Percentiles rank a stretch among this genome's conserved stretches.
phyloP scores from a whole-genome alignment of 2,329 filamentous ascomycete genomes.

The Neospermospora avenae region DNA sequence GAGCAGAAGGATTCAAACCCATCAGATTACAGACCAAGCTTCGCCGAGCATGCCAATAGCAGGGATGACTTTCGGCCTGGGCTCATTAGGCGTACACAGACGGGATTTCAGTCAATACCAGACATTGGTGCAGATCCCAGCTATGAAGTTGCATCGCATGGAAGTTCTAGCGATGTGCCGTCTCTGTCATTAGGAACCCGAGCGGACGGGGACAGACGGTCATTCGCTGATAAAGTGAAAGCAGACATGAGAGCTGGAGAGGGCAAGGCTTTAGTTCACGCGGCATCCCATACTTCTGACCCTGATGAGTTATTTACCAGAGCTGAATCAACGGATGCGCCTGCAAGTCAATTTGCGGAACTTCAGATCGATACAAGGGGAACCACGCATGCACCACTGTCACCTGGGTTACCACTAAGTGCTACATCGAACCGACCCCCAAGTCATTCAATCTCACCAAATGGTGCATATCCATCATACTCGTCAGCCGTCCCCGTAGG shows the following conservation, averaged over 20 bases:
- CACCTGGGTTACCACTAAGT: slow-evolving; percentile 15
- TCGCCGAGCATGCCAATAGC: slow-evolving; percentile 9
- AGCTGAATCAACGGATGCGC: slow-evolving; percentile 7
- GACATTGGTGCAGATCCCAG: slow-evolving; percentile 1
- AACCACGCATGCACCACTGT: slow-evolving; percentile 24
- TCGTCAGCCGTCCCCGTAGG: neutral
- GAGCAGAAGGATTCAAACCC: slow-evolving; percentile 8
- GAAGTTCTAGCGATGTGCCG: neutral
- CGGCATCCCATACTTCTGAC: slow-evolving; percentile 19
- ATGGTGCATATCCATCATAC: slow-evolving; percentile 1
- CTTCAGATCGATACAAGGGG: slow-evolving; percentile 30
- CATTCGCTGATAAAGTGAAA: slow-evolving; percentile 42
- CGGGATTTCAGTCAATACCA: slow-evolving; percentile 41
- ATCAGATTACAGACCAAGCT: slow-evolving; percentile 8
- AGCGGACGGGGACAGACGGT: slow-evolving; percentile 10
- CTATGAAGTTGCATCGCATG: neutral
- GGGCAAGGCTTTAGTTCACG: slow-evolving; percentile 52
- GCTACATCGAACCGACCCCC: slow-evolving; percentile 7
- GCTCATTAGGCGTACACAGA: slow-evolving; percentile 55
- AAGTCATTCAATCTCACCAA: slow-evolving; percentile 13
- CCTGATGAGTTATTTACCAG: slow-evolving; percentile 16
- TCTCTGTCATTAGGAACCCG: neutral
- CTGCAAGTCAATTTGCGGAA: slow-evolving; percentile 23
- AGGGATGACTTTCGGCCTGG: slow-evolving; percentile 46
- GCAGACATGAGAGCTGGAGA: slow-evolving; percentile 60